These are phyloP conservation scores for Notholithocarpus densiflorus DNA, from an alignment of 306 rosid genomes.

Conservation along the genomic window DNA sequence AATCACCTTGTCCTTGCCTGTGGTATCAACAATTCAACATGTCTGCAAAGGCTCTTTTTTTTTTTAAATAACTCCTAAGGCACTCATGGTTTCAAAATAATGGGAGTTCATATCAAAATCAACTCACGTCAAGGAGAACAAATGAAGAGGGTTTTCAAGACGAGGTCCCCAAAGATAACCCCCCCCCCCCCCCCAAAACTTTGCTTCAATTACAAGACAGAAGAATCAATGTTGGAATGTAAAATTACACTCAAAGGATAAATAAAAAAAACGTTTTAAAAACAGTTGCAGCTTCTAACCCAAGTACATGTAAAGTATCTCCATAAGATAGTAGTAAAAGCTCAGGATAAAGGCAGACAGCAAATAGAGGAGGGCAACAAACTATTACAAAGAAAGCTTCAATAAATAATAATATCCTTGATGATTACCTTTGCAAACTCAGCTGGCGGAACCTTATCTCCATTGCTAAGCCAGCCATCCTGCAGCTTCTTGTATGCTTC, in stretches of 20 bases:
- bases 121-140: not conserved
- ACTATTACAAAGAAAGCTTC: not conserved
- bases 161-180: not conserved
- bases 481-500: constrained; percentile 95
- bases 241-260: not conserved
- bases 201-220: not conserved
- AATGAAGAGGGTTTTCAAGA: not conserved
- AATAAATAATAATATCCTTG: constrained; percentile 1
- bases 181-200: not conserved
- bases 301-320: not conserved
- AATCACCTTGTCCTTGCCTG: not conserved
- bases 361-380: not conserved
- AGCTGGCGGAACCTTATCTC: constrained; percentile 92
- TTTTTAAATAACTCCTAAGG: not conserved
- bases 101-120: not conserved
- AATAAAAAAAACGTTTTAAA: not conserved
- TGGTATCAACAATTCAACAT: not conserved
- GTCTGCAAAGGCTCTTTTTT: no score
- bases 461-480: constrained; percentile 91
- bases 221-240: not conserved
- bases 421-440: constrained; percentile 83
- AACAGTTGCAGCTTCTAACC: not conserved
- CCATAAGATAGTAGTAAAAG: not conserved
- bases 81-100: not conserved
- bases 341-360: not conserved